A percentile compares a stretch with the other conserved stretches of the same genome.
phyloP scores from a whole-genome alignment of 2,329 filamentous ascomycete genomes.

The Didymella sp. region DNA sequence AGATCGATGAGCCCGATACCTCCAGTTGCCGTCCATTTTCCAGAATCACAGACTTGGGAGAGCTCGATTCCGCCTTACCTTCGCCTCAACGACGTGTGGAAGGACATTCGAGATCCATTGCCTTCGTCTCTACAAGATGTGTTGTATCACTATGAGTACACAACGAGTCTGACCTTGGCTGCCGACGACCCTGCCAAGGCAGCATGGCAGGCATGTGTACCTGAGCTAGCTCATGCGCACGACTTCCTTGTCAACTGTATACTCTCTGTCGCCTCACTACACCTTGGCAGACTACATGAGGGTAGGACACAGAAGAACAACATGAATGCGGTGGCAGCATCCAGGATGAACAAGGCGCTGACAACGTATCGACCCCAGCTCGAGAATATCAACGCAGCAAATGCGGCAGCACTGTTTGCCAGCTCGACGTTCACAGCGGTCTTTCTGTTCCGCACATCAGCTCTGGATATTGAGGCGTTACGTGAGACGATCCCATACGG shows the following conservation, averaged over 20 bases:
- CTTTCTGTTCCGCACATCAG: conserved; percentile 45
- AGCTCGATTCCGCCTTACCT: conserved; percentile 31
- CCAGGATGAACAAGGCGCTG: conserved; percentile 46
- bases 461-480: conserved; percentile 41
- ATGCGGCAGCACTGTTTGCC: conserved; percentile 53
- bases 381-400: conserved; percentile 49
- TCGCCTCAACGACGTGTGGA: conserved; percentile 40
- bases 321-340: conserved; percentile 41
- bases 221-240: conserved; percentile 51
- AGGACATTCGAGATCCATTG: conserved; percentile 34
- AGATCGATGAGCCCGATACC: not conserved
- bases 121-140: conserved; percentile 35
- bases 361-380: conserved; percentile 37
- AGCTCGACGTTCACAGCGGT: conserved; percentile 43
- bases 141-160: conserved; percentile 46
- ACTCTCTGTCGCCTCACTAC: conserved; percentile 55
- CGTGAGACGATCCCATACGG: conserved; percentile 32
- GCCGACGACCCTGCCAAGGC: conserved; percentile 41
- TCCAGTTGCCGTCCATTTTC: conserved; percentile 1
- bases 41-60: conserved; percentile 11
- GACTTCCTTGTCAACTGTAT: conserved; percentile 56
- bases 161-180: conserved; percentile 41
- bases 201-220: conserved; percentile 44
- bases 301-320: conserved; percentile 25
- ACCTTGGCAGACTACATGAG: conserved; percentile 52